Percentiles rank a stretch among this genome's conserved stretches.
phyloP scores from a whole-genome alignment of 129 eudicot genomes.

The Lactuca sativa region DNA sequence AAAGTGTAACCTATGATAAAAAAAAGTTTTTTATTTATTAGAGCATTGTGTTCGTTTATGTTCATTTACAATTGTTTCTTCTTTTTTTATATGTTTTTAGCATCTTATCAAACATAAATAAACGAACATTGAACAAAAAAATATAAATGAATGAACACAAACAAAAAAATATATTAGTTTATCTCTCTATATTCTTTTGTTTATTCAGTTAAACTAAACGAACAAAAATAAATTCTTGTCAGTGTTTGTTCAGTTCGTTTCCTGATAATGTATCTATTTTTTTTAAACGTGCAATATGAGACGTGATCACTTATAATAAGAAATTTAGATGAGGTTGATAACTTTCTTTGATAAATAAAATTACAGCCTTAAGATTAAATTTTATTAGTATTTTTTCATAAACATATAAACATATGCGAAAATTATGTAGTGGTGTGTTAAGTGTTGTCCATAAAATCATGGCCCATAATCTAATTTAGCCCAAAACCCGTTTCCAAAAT shows the following conservation, averaged over 20 bases:
- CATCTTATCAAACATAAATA: too few relatives aligned
- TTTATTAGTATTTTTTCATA: background rate
- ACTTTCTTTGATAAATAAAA: background rate
- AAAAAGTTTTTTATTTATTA: too few relatives aligned
- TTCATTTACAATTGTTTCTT: background rate
- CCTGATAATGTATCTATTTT: too few relatives aligned
- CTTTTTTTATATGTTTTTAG: background rate
- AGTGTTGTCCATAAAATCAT: background rate
- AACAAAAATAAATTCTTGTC: too few relatives aligned
- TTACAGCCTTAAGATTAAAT: background rate
- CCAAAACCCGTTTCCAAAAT: background rate
- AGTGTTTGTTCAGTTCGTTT: too few relatives aligned
- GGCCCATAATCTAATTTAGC: background rate
- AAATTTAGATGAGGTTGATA: background rate
- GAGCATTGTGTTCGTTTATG: background rate
- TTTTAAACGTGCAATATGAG: background rate
- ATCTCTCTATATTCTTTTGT: too few relatives aligned
- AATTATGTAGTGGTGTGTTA: background rate
- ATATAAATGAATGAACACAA: too few relatives aligned
- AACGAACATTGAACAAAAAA: too few relatives aligned
- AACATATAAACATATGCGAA: background rate
- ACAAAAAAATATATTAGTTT: too few relatives aligned
- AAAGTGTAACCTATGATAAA: too few relatives aligned
- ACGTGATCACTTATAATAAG: background rate
- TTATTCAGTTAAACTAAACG: too few relatives aligned